phyloP scores from a whole-genome alignment of 177 flowering plant species.

The Vitis hybrid region DNA sequence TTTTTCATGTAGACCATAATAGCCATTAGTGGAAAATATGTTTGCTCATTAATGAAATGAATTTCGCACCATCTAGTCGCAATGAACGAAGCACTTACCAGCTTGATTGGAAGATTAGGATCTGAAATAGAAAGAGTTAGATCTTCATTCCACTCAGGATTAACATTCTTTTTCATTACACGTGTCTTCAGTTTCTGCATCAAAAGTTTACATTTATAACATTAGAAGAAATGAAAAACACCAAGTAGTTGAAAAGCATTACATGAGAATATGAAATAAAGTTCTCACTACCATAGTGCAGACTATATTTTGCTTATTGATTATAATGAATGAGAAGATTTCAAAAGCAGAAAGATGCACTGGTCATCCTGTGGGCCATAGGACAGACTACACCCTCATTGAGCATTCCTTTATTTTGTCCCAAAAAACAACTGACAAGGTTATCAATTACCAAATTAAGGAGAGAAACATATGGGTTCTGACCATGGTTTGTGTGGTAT shows the following conservation, averaged over 20 bases:
- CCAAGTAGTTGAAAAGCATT: not conserved
- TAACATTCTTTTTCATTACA: constrained; percentile 54
- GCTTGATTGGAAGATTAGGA: constrained; percentile 41
- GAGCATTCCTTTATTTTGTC: no score
- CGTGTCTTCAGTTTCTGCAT: constrained; percentile 78
- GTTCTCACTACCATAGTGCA: no score
- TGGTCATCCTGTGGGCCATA: no score
- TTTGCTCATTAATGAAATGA: not conserved
- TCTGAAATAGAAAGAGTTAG: constrained; percentile 67
- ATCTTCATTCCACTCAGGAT: constrained; percentile 87
- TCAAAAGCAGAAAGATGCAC: no score
- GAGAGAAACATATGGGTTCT: no score
- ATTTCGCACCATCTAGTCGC: not conserved
- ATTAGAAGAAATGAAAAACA: not conserved
- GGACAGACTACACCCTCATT: no score
- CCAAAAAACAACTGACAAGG: no score
- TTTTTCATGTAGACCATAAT: not conserved
- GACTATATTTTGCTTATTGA: no score
- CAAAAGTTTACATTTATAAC: not conserved
- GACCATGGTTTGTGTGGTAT: no score
- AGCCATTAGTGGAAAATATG: not conserved
- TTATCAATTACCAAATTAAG: no score
- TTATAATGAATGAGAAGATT: no score
- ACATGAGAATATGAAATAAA: not conserved
- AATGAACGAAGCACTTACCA: constrained; percentile 39